Base-by-base conservation (phyloP, 2,329 filamentous ascomycete genomes). In the Aspergillus novoparasiticus region DNA sequence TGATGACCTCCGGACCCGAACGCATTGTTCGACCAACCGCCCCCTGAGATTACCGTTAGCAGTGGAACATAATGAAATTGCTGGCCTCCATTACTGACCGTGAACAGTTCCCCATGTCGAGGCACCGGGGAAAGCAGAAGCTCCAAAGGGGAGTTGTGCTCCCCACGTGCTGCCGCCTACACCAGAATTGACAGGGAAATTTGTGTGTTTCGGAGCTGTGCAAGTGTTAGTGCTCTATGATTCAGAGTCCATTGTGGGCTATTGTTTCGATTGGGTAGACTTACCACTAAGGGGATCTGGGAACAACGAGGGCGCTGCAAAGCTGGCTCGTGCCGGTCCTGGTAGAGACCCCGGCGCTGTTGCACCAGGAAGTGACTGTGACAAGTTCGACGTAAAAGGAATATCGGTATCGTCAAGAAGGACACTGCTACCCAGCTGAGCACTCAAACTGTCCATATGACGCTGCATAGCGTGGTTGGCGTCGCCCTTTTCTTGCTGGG, bases 401-500 rank as follows among this genome's bases (percentile, higher is more conserved):
- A 89, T 81, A 73, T 96, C 93, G 65, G 90, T 90, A 54, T 90
- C 88, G 66, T 89, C 88, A 48, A 98, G 83, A 14, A 99, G 83
- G 14, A 94, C 95, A 71, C 93, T 94, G 77, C 94, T 98, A 14
- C 95, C 95, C 30, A 99, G 84, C 70, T 95, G 93, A 64, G 90
- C 87, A 66, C 89, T 90, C 60, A 91, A 80, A 56, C 92, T 87
- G 60, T 94, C 92, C 23, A 93, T 81, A 61, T 90, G 88, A 32
- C 82, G 79, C 30, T 84, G 83, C 1, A 76, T 74, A 48, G 74
- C 75, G 63, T 75, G 73, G 23, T 82, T 79, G 34, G 79, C 75
- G 34, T 78, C 75, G 45, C 75, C 75, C 60, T 75, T 78, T 48
- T 84, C 84, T 60, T 81, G 82, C 34, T 86, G 85, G 11, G 85